phyloP scores from a whole-genome alignment of 495 filamentous ascomycete species.

The Lasiosphaeris hirsuta region DNA sequence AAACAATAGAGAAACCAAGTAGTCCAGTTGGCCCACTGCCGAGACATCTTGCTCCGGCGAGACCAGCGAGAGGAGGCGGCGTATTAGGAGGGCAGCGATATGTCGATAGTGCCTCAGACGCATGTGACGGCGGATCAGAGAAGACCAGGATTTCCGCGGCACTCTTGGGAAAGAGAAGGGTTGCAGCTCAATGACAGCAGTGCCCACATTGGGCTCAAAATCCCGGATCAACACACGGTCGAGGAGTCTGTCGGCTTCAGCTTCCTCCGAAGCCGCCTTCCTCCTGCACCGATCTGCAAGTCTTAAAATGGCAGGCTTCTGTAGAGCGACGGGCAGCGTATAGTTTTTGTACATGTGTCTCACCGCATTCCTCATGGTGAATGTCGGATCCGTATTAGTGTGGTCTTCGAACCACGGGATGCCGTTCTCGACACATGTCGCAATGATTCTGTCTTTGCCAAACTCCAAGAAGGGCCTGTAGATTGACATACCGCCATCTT shows the following conservation, averaged over 20 bases:
- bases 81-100: constrained; percentile 39
- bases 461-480: constrained; percentile 74
- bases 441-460: constrained; percentile 65
- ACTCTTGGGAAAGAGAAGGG: constrained; percentile 16
- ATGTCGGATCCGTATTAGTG: constrained; percentile 77
- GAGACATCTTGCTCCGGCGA: constrained; percentile 35
- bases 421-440: constrained; percentile 63
- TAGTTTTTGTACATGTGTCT: constrained; percentile 59
- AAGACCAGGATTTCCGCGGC: constrained; percentile 10
- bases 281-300: constrained; percentile 41
- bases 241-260: constrained; percentile 32
- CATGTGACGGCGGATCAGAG: constrained; percentile 20
- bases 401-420: constrained; percentile 78
- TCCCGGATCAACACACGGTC: constrained; percentile 31
- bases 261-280: constrained; percentile 30
- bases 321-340: constrained; percentile 65
- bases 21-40: constrained; percentile 30
- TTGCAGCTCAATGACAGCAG: constrained; percentile 39
- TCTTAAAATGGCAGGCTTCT: constrained; percentile 58
- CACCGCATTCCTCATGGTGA: constrained; percentile 77
- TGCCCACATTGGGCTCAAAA: constrained; percentile 42
- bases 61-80: constrained; percentile 37
- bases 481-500: constrained; percentile 67
- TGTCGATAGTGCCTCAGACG: constrained; percentile 32
- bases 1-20: constrained; percentile 37